Base-by-base conservation (phyloP, 2,329 filamentous ascomycete species). In the Aspergillus sp. region DNA sequence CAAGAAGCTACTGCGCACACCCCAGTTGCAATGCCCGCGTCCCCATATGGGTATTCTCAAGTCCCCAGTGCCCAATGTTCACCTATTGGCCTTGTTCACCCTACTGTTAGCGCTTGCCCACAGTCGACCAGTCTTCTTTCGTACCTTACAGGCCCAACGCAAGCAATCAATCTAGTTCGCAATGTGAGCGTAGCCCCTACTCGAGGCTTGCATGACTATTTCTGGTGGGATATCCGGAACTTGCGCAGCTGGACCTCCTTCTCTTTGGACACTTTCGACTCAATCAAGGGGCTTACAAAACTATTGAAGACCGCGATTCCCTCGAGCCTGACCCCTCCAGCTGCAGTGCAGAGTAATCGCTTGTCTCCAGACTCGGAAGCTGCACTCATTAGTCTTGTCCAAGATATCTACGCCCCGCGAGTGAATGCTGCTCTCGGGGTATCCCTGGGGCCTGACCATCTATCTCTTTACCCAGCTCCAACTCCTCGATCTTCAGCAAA, bases 201-300 rank as follows among this genome's bases (percentile, higher is more conserved):
- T 81, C 62, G 89, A 86, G 72, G 87, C 82, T 68, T 84, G 82
- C 75, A 88, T 67, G 91, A 88, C 73, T 87, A 96, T 78, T 96
- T 93, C 75, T 98, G 93, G 93, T 97, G 91, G 90, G 93, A 98
- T 69, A 84, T 96, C 58, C 89, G 93, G 65, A 93, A 96, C 72
- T 81, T 97, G 64, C 86, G 90, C 61, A 83, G 86, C 61, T 97
- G 93, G 93, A 84, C 83, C 51, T 83, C 86, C 65, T 97, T 97
- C 83, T 90, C 85, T 63, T 79, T 90, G 11, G 74, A 82, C 54
- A 86, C 87, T 57, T 87, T 97, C 71, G 82, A 88, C 64, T 80
- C 85, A 5, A 86, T 96, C 46, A 89, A 89, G 1, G 87, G 86
- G 33, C 87, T 95, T 22, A 82, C 87, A 6, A 81, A 84, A 20